A percentile compares a stretch with the other conserved stretches of the same genome.
Conservation (phyloP, 495 filamentous ascomycete genomes). For the Diplogelasinospora grovesii region DNA sequence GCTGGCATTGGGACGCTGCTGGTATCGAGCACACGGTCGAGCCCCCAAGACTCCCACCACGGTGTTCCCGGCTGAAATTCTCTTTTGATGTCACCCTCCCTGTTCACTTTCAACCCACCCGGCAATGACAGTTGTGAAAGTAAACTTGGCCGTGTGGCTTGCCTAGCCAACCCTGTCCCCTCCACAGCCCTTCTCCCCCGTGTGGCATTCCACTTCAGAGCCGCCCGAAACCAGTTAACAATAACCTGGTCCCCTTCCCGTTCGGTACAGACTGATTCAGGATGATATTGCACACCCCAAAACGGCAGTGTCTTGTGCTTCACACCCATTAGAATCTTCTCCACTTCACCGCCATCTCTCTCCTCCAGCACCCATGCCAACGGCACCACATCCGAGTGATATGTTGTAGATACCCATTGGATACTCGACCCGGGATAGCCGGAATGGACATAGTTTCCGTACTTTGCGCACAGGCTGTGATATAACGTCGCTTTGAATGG, state of each 20-base stretch:
- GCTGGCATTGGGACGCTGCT: slow-evolving; percentile 26
- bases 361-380: slow-evolving; percentile 61
- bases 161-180: slow-evolving; percentile 12
- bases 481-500: slow-evolving; percentile 72
- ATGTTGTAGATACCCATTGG: too few relatives aligned
- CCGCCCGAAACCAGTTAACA: slow-evolving; percentile 66
- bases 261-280: slow-evolving; percentile 85
- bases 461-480: slow-evolving; percentile 80
- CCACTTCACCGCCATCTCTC: slow-evolving; percentile 29
- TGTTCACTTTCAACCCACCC: not conserved
- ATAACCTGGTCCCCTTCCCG: slow-evolving; percentile 60
- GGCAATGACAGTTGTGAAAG: slow-evolving; percentile 14
- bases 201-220: slow-evolving; percentile 45
- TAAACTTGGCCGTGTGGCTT: slow-evolving; percentile 22
- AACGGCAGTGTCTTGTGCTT: slow-evolving; percentile 67
- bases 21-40: slow-evolving; percentile 19
- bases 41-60: slow-evolving; percentile 25
- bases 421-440: too few relatives aligned
- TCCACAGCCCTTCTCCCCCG: slow-evolving; percentile 20
- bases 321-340: slow-evolving; percentile 70
- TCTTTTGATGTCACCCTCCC: not conserved
- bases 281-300: slow-evolving; percentile 91
- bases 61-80: not conserved
- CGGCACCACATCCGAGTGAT: slow-evolving; percentile 48
- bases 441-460: too few relatives aligned